Conservation (phyloP, 2,329 filamentous ascomycete species). For the Hymenoscyphus occultus region DNA sequence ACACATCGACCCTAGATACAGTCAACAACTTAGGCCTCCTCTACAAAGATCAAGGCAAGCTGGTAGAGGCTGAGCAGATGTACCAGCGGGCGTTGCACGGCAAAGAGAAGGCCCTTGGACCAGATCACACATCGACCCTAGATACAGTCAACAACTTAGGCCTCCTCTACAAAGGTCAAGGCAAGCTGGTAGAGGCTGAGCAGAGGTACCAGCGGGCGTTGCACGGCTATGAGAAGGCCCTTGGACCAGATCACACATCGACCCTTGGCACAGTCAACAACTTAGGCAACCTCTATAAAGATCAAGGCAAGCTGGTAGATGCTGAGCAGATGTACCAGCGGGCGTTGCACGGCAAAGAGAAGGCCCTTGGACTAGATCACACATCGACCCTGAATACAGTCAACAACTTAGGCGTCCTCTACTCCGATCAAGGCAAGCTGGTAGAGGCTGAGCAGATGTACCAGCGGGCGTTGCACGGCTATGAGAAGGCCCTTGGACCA, state of each 20-base stretch:
- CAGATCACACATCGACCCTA: constrained; percentile 10
- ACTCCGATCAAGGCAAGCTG: constrained; percentile 27
- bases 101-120: constrained; percentile 13
- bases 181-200: constrained; percentile 31
- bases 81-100: constrained; percentile 23
- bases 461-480: constrained; percentile 22
- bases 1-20: too few species aligned
- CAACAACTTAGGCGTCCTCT: too few species aligned
- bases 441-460: constrained; percentile 31
- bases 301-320: too few species aligned
- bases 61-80: constrained; percentile 28
- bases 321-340: too few species aligned
- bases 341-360: too few species aligned
- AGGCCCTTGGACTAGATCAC: too few species aligned
- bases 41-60: constrained; percentile 27
- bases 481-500: constrained; percentile 24
- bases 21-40: too few species aligned
- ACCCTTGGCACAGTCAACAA: neutral
- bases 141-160: constrained; percentile 26
- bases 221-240: constrained; percentile 27
- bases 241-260: constrained; percentile 1
- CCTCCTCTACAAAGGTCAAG: constrained; percentile 26
- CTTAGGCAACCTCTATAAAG: too few species aligned
- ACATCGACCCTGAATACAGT: too few species aligned
- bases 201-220: constrained; percentile 25